These are phyloP conservation scores for Tribonema minus DNA, from an alignment of 108 stramenopile species.

Conservation along the genomic window DNA sequence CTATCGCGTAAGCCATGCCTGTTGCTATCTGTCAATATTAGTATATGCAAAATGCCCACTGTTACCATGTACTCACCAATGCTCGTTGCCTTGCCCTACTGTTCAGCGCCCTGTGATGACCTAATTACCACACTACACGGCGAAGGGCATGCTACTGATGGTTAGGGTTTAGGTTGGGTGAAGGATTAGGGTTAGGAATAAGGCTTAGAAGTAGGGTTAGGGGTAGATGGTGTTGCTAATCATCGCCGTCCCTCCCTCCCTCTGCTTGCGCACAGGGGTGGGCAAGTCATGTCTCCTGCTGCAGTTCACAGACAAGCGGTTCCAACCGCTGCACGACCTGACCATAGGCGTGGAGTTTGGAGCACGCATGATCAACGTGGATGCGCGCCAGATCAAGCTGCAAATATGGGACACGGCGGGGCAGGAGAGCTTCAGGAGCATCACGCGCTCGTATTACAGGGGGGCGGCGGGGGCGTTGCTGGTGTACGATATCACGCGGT, in stretches of 20 bases:
- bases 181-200: too few species aligned
- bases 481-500: constrained; percentile 97
- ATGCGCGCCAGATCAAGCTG: constrained; percentile 81
- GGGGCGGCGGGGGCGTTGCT: constrained; percentile 97
- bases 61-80: too few species aligned
- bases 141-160: too few species aligned
- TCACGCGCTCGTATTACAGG: constrained; percentile 98
- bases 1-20: too few species aligned
- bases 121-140: too few species aligned
- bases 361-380: constrained; percentile 87
- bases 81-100: too few species aligned
- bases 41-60: too few species aligned
- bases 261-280: constrained; percentile 67
- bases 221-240: not conserved
- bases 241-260: not conserved
- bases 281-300: constrained; percentile 98
- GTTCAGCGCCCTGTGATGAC: too few species aligned
- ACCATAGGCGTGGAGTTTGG: constrained; percentile 99
- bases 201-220: too few species aligned
- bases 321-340: constrained; percentile 97
- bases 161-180: too few species aligned
- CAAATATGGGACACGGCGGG: constrained; percentile 72
- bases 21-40: too few species aligned
- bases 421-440: constrained; percentile 97
- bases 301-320: constrained; percentile 99